Conservation (phyloP, 2,329 filamentous ascomycete species). For the Epichloe amarillans region DNA sequence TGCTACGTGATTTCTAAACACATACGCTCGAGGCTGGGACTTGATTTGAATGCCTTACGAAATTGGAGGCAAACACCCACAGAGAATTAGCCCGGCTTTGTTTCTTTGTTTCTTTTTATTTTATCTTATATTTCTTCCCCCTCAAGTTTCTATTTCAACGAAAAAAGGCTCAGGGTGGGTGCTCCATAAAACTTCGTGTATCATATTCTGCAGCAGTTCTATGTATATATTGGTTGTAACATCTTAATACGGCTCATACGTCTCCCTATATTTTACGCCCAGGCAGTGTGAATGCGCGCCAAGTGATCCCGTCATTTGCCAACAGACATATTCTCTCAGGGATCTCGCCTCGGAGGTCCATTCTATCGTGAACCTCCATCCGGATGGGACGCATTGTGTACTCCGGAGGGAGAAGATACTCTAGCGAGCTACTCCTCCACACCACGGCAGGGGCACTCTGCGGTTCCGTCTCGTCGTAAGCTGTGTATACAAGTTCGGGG, state of each 20-base stretch:
- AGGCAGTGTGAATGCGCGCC: slow-evolving; percentile 32
- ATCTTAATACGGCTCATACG: background rate
- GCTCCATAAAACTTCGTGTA: background rate
- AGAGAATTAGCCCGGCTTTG: background rate
- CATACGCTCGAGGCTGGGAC: background rate
- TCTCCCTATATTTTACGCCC: background rate
- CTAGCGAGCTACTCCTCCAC: slow-evolving; percentile 8
- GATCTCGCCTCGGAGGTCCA: slow-evolving; percentile 30
- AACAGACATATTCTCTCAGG: slow-evolving; percentile 38
- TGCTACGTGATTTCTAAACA: background rate
- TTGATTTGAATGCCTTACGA: background rate
- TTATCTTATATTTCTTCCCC: background rate
- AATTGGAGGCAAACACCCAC: background rate
- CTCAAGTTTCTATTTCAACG: background rate
- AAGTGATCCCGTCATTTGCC: slow-evolving; percentile 31
- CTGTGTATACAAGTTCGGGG: slow-evolving; percentile 21
- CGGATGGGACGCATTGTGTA: slow-evolving; percentile 24
- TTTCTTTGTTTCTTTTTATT: too few relatives aligned
- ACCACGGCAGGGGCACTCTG: slow-evolving; percentile 4
- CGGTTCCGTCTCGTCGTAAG: slow-evolving; percentile 17
- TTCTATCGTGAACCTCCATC: slow-evolving; percentile 38
- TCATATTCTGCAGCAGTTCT: background rate
- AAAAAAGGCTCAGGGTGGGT: too few relatives aligned
- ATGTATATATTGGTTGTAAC: background rate
- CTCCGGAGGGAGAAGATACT: slow-evolving; percentile 16